These are phyloP conservation scores for Podospora pseudopauciseta DNA, from an alignment of 495 filamentous ascomycete species.

Conservation along the genomic window DNA sequence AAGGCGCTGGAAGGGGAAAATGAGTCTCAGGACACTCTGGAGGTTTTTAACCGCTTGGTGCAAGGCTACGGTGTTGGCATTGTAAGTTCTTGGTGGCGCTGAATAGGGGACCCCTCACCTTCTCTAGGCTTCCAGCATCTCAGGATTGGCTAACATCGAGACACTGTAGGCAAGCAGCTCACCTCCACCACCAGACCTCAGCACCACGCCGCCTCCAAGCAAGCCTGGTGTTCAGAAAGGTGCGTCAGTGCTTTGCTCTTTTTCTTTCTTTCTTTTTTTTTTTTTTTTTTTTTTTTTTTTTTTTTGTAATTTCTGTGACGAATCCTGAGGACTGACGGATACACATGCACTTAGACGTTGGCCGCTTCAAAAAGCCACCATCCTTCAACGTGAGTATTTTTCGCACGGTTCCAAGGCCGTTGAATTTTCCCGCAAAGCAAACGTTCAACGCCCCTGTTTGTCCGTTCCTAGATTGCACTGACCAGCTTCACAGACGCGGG, in stretches of 20 bases:
- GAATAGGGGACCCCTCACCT: not conserved
- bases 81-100: slow-evolving; percentile 19
- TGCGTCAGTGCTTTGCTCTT: not conserved
- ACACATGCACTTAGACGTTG: not conserved
- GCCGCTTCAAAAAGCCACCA: not conserved
- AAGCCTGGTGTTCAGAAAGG: not conserved
- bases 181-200: slow-evolving; percentile 18
- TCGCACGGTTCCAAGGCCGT: slow-evolving; percentile 10
- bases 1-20: slow-evolving; percentile 19
- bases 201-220: slow-evolving; percentile 1
- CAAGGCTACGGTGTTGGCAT: slow-evolving; percentile 21
- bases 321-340: not conserved
- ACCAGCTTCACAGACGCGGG: slow-evolving; percentile 26
- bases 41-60: slow-evolving; percentile 25
- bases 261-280: no score
- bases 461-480: slow-evolving; percentile 26
- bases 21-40: slow-evolving; percentile 31
- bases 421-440: slow-evolving; percentile 6
- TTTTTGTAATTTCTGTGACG: not conserved
- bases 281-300: not conserved
- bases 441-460: slow-evolving; percentile 10
- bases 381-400: slow-evolving; percentile 6
- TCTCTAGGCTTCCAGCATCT: not conserved
- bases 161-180: slow-evolving; percentile 30
- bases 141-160: slow-evolving; percentile 15